These are phyloP conservation scores for Xylona heveae DNA, from an alignment of 495 filamentous ascomycete genomes.

Conservation along the genomic window DNA sequence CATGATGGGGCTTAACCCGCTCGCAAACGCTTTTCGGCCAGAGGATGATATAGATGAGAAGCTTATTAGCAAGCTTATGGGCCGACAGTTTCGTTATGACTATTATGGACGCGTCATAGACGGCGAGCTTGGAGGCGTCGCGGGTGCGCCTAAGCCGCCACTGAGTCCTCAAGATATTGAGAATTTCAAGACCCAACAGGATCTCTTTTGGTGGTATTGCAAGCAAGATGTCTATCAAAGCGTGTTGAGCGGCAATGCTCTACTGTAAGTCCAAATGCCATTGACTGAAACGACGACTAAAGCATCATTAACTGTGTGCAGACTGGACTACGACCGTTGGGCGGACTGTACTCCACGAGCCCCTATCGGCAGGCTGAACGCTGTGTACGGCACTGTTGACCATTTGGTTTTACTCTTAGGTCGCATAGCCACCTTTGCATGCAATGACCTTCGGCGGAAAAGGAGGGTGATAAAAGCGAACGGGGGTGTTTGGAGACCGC, in stretches of 20 bases:
- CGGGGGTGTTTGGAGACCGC: conserved; percentile 36
- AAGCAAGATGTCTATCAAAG: conserved; percentile 89
- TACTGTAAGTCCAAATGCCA: conserved; percentile 42
- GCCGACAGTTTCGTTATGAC: conserved; percentile 23
- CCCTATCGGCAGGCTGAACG: conserved; percentile 53
- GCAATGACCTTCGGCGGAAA: conserved; percentile 61
- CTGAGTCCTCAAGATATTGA: conserved; percentile 55
- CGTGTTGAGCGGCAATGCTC: conserved; percentile 61
- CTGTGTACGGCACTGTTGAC: conserved; percentile 71
- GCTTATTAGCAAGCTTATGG: conserved; percentile 23
- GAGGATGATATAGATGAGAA: conserved; percentile 6
- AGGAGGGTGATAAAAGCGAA: conserved; percentile 30
- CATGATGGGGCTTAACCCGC: background rate
- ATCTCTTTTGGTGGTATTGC: conserved; percentile 91
- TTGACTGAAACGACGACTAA: conserved; percentile 6
- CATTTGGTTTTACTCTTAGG: conserved; percentile 68
- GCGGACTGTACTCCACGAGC: conserved; percentile 68
- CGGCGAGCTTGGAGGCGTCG: background rate
- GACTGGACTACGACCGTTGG: conserved; percentile 63
- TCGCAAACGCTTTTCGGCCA: background rate
- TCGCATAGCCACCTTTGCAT: conserved; percentile 61
- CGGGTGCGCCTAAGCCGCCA: conserved; percentile 14
- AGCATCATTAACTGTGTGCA: too few relatives aligned
- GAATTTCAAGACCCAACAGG: conserved; percentile 55
- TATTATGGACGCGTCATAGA: conserved; percentile 18